phyloP scores from a whole-genome alignment of 257 asterid genomes.

The Solanum virginianum region DNA sequence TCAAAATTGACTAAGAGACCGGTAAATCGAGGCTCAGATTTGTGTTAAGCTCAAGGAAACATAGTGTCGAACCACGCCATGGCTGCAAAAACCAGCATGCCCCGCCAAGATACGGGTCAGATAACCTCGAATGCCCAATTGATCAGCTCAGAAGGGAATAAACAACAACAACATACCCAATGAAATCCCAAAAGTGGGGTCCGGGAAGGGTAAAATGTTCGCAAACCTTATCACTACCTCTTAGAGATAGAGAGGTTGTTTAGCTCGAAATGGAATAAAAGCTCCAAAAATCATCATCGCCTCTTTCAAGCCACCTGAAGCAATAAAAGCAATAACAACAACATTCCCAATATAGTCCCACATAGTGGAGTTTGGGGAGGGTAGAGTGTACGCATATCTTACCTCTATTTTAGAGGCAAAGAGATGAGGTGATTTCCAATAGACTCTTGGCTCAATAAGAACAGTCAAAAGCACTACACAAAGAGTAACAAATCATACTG shows the following conservation, averaged over 20 bases:
- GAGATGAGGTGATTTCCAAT: neutral
- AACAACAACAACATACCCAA: too few species aligned
- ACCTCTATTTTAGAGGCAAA: neutral
- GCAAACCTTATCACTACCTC: too few species aligned
- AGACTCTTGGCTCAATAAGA: neutral
- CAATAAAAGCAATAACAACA: neutral
- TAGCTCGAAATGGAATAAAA: neutral
- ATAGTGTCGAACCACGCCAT: neutral
- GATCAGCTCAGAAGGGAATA: neutral
- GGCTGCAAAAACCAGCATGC: conserved; percentile 12
- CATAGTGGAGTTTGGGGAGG: neutral
- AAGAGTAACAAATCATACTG: neutral
- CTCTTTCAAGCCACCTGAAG: neutral
- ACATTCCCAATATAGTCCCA: neutral
- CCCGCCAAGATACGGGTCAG: conserved; percentile 40
- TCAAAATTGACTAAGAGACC: neutral
- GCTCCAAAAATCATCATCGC: neutral
- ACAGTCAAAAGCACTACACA: neutral
- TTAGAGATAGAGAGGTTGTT: too few species aligned
- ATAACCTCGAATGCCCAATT: neutral
- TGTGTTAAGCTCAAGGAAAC: neutral
- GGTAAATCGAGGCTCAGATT: neutral
- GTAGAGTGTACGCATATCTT: neutral
- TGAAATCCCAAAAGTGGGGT: too few species aligned
- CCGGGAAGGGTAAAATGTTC: too few species aligned